Evolutionary conservation across 352 stramenopile species (phyloP), one percentile per base, ranked within the genome.

Genomic region (Aphanomyces astaci): DNA sequence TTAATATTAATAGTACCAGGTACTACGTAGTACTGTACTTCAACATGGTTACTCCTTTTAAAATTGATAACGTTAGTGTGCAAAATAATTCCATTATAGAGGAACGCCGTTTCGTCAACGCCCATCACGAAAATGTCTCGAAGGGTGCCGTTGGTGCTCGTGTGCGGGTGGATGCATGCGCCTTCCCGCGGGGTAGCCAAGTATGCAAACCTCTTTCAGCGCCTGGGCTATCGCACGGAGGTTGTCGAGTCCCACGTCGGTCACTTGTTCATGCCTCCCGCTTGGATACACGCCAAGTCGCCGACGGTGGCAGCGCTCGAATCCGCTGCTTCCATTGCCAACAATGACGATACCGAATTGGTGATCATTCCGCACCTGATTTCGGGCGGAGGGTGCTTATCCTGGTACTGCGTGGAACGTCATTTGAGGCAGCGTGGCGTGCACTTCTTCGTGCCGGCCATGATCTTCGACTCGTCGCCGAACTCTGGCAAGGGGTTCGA

Each of bases 391-490:
- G 51, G 51, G 51, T 59, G 51, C 27, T 17, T 59, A 30, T 59
- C 51, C 9, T 59, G 51, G 51, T 40, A 32, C 30, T n/a, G 17
- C 51, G n/a, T 59, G 13, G 19, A 59, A 30, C 25, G 30, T 39
- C 51, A 59, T 59, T 19, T 59, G 17, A 32, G 13, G 13, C 25
- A 32, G n/a, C 19, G 13, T 10, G 51, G 51, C 2, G 51, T 59
- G 9, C 51, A 25, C n/a, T 59, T 59, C 51, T 13, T n/a, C n/a
- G 51, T 59, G 7, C 51, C 51, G 13, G 51, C 51, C n/a, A 59
- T 59, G 51, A 59, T 59, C 30, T 59, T 59, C 27, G 51, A 59
- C n/a, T 59, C 51, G 27, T 22, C 51, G 51, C 51, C 51, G n/a
- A 30, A 59, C 30, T 59, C 51, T 4, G 24, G 17, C 51, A 3